Base-by-base conservation (phyloP, 164 flowering plant genomes). In the Cinnamomum chago region DNA sequence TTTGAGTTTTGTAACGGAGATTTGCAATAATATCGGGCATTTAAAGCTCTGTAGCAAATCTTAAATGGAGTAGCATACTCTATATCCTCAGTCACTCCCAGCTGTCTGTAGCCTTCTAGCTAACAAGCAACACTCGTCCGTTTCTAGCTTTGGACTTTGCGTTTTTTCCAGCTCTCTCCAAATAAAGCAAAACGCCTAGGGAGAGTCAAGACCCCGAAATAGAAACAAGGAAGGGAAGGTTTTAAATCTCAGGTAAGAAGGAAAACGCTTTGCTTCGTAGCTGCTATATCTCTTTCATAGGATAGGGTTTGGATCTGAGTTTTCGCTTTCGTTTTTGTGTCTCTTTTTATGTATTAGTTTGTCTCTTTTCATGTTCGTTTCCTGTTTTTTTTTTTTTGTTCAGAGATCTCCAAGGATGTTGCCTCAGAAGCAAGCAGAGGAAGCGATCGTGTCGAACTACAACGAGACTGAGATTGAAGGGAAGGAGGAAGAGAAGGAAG, bases 351-450 rank as follows among this genome's bases (percentile, higher is more conserved):
- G 60, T 20, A 11, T 14, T 55, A 17, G 60, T 55, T 55, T 50
- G 89, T 88, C 91, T 83, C 82, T 82, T 87, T 81, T 74, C 72
- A 76, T 78, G 86, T 84, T 81, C 68, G 72, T 78, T 83, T 70
- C 78, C 51, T 85, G 81, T 22, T 23, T 7, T 66, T 66, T 22
- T 23, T 7, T 66, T 66, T 30, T 33, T 33, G 35, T 5, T 33
- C 69, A 67, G 69, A 30, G 22, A 67, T 28, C 28, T 17, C 12
- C 1, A 15, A 67, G 50, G 69, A 91, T 90, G 97, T 74, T 82
- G 87, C 74, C 85, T 47, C 88, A 89, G 78, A 90, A 90, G 83
- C 92, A 89, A 86, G 92, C 90, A 62, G 97, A 92, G 72, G 98
- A 93, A 80, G 92, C 94, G 13, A 90, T 92, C 17, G 93, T 93